These are phyloP conservation scores for Ascochyta pisi DNA, from an alignment of 2,329 filamentous ascomycete genomes.

Conservation along the genomic window DNA sequence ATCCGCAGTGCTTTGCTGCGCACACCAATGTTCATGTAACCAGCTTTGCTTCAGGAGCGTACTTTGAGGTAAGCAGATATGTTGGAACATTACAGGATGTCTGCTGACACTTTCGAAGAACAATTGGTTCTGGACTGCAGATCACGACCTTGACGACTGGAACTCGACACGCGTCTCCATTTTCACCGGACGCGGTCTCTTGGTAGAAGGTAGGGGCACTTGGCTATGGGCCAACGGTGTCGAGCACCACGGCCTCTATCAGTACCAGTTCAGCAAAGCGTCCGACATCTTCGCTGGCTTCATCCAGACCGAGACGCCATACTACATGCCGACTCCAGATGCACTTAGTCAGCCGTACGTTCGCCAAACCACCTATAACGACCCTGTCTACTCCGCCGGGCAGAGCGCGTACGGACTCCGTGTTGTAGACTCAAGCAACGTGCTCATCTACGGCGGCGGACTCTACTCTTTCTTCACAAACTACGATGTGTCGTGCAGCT, in stretches of 20 bases:
- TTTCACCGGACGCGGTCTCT: slow-evolving; percentile 84
- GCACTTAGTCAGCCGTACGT: slow-evolving; percentile 69
- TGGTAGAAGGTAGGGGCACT: slow-evolving; percentile 65
- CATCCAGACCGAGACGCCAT: slow-evolving; percentile 90
- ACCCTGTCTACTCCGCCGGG: slow-evolving; percentile 69
- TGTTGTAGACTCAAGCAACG: slow-evolving; percentile 62
- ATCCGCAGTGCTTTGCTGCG: slow-evolving; percentile 72
- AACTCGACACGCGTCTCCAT: slow-evolving; percentile 78
- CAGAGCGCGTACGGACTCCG: slow-evolving; percentile 67
- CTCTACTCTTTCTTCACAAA: slow-evolving; percentile 74
- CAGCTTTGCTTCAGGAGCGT: slow-evolving; percentile 63
- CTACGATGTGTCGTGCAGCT: slow-evolving; percentile 56
- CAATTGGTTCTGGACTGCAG: slow-evolving; percentile 64
- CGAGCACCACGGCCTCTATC: slow-evolving; percentile 70
- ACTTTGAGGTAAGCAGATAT: slow-evolving; percentile 70
- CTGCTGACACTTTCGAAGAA: slow-evolving; percentile 16
- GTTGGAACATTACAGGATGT: not conserved
- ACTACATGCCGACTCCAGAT: slow-evolving; percentile 82
- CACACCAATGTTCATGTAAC: slow-evolving; percentile 64
- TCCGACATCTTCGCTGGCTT: slow-evolving; percentile 80
- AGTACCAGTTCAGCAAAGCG: slow-evolving; percentile 84
- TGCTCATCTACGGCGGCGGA: slow-evolving; percentile 69
- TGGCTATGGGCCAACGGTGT: slow-evolving; percentile 71
- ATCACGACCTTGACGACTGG: slow-evolving; percentile 84
- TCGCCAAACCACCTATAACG: slow-evolving; percentile 60